These are phyloP conservation scores for Solioccasus polychromus DNA, from an alignment of 768 basidiomycete genomes.

Conservation along the genomic window DNA sequence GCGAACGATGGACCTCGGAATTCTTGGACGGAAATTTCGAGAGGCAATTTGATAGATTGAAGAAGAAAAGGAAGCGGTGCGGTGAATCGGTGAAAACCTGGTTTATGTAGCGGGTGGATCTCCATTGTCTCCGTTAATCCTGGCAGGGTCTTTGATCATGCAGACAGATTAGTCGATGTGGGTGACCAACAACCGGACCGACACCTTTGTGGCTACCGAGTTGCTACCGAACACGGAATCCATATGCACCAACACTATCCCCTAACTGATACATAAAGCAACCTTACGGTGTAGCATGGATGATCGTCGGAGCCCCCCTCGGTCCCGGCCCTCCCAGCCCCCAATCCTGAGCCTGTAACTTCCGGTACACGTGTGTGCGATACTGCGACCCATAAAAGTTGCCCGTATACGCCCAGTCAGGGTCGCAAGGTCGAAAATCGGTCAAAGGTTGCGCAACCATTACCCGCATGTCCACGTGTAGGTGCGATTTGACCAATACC, in stretches of 20 bases:
- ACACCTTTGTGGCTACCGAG: no score
- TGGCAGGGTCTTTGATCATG: no score
- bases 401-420: conserved; percentile 28
- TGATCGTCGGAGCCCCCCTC: conserved; percentile 27
- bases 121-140: conserved; percentile 1
- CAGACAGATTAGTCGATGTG: no score
- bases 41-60: conserved; percentile 10
- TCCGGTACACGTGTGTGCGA: conserved; percentile 30
- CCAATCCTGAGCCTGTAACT: conserved; percentile 29
- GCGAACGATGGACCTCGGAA: no score
- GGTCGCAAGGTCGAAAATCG: conserved; percentile 20
- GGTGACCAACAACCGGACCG: no score
- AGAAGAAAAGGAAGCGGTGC: neutral
- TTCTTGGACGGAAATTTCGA: conserved; percentile 23
- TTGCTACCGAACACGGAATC: no score
- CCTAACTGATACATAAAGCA: no score
- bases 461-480: conserved; percentile 25
- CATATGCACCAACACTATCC: no score
- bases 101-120: conserved; percentile 10
- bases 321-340: conserved; percentile 19
- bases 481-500: conserved; percentile 25
- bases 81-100: conserved; percentile 8
- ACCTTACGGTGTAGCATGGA: conserved; percentile 22
- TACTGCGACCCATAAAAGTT: conserved; percentile 32
- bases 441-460: conserved; percentile 11